Evolutionary conservation across 371 early-diverging fungal species (phyloP).

Genomic region (Rhizomucor miehei): DNA sequence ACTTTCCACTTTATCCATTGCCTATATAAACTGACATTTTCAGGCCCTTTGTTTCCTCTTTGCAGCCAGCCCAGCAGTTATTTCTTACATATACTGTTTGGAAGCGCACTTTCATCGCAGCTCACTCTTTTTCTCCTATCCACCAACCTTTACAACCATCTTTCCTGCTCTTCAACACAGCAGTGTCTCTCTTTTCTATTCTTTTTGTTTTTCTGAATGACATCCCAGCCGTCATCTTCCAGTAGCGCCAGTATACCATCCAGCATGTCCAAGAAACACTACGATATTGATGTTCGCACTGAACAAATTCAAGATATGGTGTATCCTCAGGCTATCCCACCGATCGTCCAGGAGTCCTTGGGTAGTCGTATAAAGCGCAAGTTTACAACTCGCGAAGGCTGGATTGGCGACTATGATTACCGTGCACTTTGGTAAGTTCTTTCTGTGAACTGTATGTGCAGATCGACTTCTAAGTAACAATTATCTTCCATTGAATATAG

Average conservation of each 20-base stretch:
- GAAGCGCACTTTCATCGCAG: conserved; percentile 14
- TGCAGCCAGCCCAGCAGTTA: conserved; percentile 22
- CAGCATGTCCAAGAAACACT: conserved; percentile 10
- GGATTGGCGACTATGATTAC: conserved; percentile 38
- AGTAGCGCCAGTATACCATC: conserved; percentile 1
- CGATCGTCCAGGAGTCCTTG: conserved; percentile 5
- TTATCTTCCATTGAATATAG: conserved; percentile 1
- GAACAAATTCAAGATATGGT: conserved; percentile 12
- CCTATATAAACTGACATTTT: conserved; percentile 3
- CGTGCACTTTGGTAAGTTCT: conserved; percentile 23
- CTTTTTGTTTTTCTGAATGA: not conserved
- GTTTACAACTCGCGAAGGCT: conserved; percentile 17
- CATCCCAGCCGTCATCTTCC: not conserved
- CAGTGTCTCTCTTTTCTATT: conserved; percentile 1
- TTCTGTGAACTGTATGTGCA: conserved; percentile 3
- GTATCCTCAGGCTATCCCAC: conserved; percentile 10
- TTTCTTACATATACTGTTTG: conserved; percentile 13
- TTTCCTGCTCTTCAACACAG: conserved; percentile 13
- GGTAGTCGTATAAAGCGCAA: conserved; percentile 5
- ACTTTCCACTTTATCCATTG: too few relatives aligned
- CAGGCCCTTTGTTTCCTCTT: conserved; percentile 5
- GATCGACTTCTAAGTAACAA: too few relatives aligned
- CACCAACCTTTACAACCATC: not conserved
- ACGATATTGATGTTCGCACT: conserved; percentile 8
- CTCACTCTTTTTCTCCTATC: not conserved